Conservation (phyloP, 2,329 filamentous ascomycete species). For the Samsoniella hepiali region DNA sequence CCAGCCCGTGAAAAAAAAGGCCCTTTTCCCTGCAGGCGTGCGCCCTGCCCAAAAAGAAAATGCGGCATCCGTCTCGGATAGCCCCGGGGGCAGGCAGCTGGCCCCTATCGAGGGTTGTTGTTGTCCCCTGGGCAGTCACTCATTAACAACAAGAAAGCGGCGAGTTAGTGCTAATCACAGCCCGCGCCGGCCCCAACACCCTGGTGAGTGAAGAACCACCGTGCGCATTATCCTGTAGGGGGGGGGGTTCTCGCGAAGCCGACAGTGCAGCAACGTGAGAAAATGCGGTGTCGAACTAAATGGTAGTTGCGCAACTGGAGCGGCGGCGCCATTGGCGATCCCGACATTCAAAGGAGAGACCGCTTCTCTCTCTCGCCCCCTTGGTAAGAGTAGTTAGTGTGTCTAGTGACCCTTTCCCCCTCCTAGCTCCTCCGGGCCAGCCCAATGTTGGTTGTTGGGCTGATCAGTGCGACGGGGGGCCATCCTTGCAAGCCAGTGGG, state of each 20-base stretch:
- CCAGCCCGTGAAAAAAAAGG: too few relatives aligned
- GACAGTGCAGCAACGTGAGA: neutral
- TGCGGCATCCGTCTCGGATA: too few relatives aligned
- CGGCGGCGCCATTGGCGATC: neutral
- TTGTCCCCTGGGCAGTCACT: neutral
- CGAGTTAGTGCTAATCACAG: neutral
- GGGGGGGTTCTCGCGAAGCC: neutral
- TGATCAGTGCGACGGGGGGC: constrained; percentile 16
- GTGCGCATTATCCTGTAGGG: neutral
- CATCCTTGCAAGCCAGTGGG: constrained; percentile 12
- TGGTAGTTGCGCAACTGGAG: neutral
- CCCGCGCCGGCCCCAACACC: neutral
- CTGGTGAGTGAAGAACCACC: constrained; percentile 5
- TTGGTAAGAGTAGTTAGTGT: neutral
- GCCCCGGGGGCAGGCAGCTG: neutral
- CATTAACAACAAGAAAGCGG: too few relatives aligned
- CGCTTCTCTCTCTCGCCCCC: neutral
- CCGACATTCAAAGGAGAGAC: neutral
- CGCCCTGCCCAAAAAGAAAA: too few relatives aligned
- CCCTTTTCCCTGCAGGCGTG: too few relatives aligned
- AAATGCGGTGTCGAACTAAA: neutral
- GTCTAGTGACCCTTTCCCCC: neutral
- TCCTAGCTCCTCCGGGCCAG: neutral
- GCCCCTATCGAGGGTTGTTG: neutral
- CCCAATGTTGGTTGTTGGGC: constrained; percentile 11